A percentile compares a stretch with the other conserved stretches of the same genome.
Conservation (phyloP, 2,329 filamentous ascomycete genomes). For the Phialophora verrucosa region DNA sequence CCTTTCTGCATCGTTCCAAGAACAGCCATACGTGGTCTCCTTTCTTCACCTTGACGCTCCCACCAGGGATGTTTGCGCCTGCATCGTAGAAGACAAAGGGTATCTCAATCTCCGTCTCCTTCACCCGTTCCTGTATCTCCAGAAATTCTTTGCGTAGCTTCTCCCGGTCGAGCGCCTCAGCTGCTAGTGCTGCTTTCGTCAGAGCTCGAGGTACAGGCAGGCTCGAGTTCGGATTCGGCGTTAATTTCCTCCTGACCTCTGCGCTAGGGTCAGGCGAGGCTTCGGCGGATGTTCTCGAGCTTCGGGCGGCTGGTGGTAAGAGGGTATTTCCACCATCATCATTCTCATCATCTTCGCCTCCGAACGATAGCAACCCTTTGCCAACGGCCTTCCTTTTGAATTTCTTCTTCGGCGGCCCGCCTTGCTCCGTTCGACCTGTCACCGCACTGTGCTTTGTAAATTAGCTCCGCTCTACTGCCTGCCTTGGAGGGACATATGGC, state of each 20-base stretch:
- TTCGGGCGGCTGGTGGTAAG: constrained; percentile 37
- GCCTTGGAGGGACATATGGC: constrained; percentile 39
- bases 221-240: constrained; percentile 51
- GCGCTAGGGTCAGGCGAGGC: constrained; percentile 26
- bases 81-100: constrained; percentile 94
- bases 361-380: constrained; percentile 69
- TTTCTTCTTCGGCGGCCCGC: constrained; percentile 45
- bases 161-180: constrained; percentile 79
- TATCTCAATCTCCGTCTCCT: constrained; percentile 84
- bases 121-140: constrained; percentile 80
- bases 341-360: constrained; percentile 67
- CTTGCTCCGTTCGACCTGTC: constrained; percentile 52
- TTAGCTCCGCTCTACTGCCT: constrained; percentile 51
- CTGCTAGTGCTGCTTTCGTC: constrained; percentile 76
- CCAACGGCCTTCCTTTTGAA: constrained; percentile 62
- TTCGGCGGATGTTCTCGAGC: constrained; percentile 25
- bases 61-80: constrained; percentile 85
- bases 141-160: constrained; percentile 79
- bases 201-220: constrained; percentile 70
- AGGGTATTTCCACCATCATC: constrained; percentile 49
- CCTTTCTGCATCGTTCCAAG: constrained; percentile 86
- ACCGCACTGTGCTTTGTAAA: constrained; percentile 62
- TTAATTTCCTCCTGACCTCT: constrained; percentile 43
- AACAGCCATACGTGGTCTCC: constrained; percentile 94
- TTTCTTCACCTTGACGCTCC: constrained; percentile 85